These are phyloP conservation scores for Malassezia dermatis DNA, from an alignment of 1,284 basidiomycete species.

Conservation along the genomic window DNA sequence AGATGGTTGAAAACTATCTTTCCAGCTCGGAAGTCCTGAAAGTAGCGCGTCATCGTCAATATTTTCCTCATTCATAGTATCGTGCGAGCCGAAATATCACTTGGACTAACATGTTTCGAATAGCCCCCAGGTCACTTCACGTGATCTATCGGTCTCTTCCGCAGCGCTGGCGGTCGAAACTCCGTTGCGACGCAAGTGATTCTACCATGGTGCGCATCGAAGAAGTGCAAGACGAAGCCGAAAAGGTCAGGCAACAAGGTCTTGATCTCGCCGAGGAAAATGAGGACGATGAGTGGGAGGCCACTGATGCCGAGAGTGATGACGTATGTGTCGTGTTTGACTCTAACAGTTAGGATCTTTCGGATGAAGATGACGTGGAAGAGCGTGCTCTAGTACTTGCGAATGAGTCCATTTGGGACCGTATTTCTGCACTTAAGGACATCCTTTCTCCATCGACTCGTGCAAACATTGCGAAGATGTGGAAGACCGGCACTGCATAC, in stretches of 20 bases:
- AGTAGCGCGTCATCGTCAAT: constrained; percentile 7
- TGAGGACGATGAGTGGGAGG: constrained; percentile 16
- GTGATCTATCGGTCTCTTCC: constrained; percentile 6
- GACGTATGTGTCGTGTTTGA: constrained; percentile 7
- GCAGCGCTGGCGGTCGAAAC: not conserved
- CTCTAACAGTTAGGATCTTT: constrained; percentile 22
- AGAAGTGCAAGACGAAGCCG: constrained; percentile 20
- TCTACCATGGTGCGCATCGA: constrained; percentile 19
- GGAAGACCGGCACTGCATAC: constrained; percentile 57
- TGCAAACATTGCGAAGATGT: constrained; percentile 59
- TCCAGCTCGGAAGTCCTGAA: constrained; percentile 5
- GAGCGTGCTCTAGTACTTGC: constrained; percentile 32
- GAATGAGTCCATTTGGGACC: constrained; percentile 72
- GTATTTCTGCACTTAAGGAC: constrained; percentile 80
- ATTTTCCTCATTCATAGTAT: not conserved
- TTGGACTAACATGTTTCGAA: not conserved
- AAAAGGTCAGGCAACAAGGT: constrained; percentile 13
- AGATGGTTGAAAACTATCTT: not conserved
- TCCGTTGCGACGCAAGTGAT: not conserved
- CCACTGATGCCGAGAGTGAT: constrained; percentile 9
- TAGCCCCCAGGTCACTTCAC: not conserved
- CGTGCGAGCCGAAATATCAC: not conserved
- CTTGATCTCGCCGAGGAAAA: not conserved
- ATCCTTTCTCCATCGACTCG: constrained; percentile 86
- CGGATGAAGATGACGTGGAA: constrained; percentile 28